Evolutionary conservation across 768 basidiomycete genomes (phyloP).

Genomic region (Xerocomellus amylosporus): DNA sequence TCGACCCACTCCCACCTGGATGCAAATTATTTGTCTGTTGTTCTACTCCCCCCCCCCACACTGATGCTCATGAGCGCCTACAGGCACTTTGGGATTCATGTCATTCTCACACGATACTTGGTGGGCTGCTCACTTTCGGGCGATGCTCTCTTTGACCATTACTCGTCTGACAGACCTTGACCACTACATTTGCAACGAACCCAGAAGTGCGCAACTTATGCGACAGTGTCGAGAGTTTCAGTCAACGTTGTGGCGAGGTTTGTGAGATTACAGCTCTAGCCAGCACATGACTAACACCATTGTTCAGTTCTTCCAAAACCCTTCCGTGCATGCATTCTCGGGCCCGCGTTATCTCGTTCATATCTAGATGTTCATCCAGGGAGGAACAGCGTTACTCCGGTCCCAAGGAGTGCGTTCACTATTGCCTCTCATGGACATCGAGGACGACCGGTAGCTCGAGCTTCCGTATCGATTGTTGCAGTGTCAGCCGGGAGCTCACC

Average conservation of each 20-base stretch:
- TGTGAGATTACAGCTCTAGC: background rate
- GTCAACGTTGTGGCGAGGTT: conserved; percentile 10
- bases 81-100: conserved; percentile 32
- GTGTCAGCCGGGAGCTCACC: conserved; percentile 21
- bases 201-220: background rate
- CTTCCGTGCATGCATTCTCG: conserved; percentile 7
- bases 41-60: too few relatives aligned
- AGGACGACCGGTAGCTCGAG: conserved; percentile 13
- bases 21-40: conserved; percentile 29
- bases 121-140: conserved; percentile 5
- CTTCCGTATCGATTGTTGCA: conserved; percentile 9
- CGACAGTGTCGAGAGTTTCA: background rate
- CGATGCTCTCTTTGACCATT: background rate
- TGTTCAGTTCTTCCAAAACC: background rate
- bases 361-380: conserved; percentile 3
- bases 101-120: conserved; percentile 31
- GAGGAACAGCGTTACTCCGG: background rate
- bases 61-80: background rate
- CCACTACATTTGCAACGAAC: conserved; percentile 26
- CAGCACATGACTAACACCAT: background rate
- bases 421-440: background rate
- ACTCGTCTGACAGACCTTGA: conserved; percentile 22
- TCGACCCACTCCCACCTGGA: conserved; percentile 27
- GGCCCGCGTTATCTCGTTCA: background rate
- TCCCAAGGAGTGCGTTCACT: background rate